A percentile compares a stretch with the other conserved stretches of the same genome.
phyloP scores from a whole-genome alignment of 441 rosid species.

The Adansonia madagascariensis region DNA sequence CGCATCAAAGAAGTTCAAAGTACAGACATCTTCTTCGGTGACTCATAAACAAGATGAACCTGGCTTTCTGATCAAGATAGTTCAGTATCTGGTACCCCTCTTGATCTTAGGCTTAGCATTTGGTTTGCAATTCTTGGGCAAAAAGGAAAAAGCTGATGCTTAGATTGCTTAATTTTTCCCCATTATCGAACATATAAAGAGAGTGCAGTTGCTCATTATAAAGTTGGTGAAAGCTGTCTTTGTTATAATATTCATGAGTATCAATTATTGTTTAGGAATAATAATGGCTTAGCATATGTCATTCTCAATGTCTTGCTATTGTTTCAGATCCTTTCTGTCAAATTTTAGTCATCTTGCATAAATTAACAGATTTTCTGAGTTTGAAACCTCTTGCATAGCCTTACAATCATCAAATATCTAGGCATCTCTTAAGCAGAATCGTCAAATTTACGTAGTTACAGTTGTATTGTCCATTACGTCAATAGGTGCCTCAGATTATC shows the following conservation, averaged over 20 bases:
- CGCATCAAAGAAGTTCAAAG: slow-evolving; percentile 33
- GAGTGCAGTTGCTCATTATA: neutral
- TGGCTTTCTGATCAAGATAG: slow-evolving; percentile 33
- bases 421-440: no score
- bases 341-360: neutral
- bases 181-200: neutral
- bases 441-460: no score
- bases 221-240: neutral
- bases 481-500: no score
- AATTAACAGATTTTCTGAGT: neutral
- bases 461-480: no score
- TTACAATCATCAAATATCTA: no score
- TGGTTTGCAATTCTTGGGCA: slow-evolving; percentile 39
- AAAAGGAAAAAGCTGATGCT: slow-evolving; percentile 32
- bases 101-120: slow-evolving; percentile 54
- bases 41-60: neutral
- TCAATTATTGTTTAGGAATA: neutral
- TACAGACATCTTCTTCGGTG: slow-evolving; percentile 13
- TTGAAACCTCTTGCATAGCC: no score
- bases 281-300: neutral
- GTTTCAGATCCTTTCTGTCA: neutral
- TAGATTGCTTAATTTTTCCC: slow-evolving; percentile 11
- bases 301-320: neutral
- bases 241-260: slow-evolving; percentile 6
- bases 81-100: slow-evolving; percentile 50